Conservation (phyloP, 75 land plant genomes). For the Sequoiadendron giganteum region DNA sequence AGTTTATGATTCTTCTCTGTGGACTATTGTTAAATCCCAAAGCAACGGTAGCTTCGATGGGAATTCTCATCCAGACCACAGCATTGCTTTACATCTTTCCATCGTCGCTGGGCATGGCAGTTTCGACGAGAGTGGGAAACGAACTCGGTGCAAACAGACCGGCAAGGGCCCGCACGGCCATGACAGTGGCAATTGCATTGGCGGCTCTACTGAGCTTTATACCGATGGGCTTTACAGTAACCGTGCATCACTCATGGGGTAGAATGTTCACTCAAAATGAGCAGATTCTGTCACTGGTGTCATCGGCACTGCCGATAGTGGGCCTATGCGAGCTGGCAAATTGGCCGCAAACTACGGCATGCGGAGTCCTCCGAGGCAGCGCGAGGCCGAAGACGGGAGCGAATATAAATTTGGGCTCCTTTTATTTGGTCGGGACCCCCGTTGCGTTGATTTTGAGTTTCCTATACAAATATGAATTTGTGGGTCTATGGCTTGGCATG, state of each 20-base stretch:
- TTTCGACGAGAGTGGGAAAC: constrained; percentile 48
- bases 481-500: constrained; percentile 62
- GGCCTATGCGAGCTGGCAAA: constrained; percentile 70
- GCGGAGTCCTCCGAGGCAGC: constrained; percentile 52
- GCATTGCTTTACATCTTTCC: constrained; percentile 46
- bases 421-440: constrained; percentile 50
- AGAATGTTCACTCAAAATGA: constrained; percentile 26
- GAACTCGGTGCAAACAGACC: constrained; percentile 52
- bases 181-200: constrained; percentile 22
- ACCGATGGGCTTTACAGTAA: constrained; percentile 31
- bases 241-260: constrained; percentile 25
- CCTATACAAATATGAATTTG: constrained; percentile 31
- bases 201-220: constrained; percentile 13
- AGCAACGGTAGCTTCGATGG: constrained; percentile 43
- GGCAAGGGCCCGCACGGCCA: constrained; percentile 20
- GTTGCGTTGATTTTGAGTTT: constrained; percentile 42
- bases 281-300: constrained; percentile 23
- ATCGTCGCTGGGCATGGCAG: constrained; percentile 36
- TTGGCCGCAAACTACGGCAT: constrained; percentile 45
- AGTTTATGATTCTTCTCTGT: constrained; percentile 36
- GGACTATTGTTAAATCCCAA: constrained; percentile 35
- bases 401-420: constrained; percentile 41
- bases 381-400: constrained; percentile 48
- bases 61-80: constrained; percentile 43
- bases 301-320: constrained; percentile 40